A percentile compares a stretch with the other conserved stretches of the same genome.
Evolutionary conservation across 169 alveolate species (phyloP).

Genomic region (Besnoitia besnoiti): DNA sequence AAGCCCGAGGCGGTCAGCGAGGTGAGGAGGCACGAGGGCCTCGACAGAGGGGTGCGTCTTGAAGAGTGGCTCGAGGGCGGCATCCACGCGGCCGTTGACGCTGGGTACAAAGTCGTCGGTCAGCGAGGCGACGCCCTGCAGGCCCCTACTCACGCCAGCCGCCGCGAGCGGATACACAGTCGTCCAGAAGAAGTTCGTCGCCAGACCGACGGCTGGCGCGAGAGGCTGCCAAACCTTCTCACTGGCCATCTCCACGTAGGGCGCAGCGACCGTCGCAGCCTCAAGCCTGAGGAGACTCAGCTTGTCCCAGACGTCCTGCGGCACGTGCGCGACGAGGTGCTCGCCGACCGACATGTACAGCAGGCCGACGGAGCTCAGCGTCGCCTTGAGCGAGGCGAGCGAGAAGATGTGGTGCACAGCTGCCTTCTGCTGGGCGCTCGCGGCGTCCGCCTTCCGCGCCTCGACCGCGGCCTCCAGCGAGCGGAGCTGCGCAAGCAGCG

Average conservation of each 20-base stretch:
- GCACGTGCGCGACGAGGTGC: background rate
- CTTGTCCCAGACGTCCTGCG: background rate
- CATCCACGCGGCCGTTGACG: slow-evolving; percentile 33
- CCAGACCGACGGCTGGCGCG: background rate
- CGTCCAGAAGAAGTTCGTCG: background rate
- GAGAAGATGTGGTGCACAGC: background rate
- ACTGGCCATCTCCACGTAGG: background rate
- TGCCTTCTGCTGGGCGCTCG: background rate
- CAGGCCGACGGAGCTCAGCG: background rate
- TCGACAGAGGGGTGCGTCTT: background rate
- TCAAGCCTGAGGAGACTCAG: background rate
- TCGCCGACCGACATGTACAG: slow-evolving; percentile 26
- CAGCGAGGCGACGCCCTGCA: background rate
- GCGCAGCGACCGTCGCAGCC: slow-evolving; percentile 12
- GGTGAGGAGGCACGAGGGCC: slow-evolving; percentile 5
- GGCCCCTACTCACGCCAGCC: background rate
- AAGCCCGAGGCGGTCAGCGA: slow-evolving; percentile 14
- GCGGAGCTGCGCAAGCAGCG: background rate
- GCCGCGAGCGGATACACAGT: background rate
- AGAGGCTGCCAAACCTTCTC: background rate
- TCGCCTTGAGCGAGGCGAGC: background rate
- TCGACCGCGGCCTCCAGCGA: background rate
- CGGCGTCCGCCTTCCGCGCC: background rate
- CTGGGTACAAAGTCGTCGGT: slow-evolving; percentile 17
- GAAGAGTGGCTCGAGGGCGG: slow-evolving; percentile 9